Conservation (phyloP, 2,329 filamentous ascomycete species). For the Aspergillus novofumigatus region DNA sequence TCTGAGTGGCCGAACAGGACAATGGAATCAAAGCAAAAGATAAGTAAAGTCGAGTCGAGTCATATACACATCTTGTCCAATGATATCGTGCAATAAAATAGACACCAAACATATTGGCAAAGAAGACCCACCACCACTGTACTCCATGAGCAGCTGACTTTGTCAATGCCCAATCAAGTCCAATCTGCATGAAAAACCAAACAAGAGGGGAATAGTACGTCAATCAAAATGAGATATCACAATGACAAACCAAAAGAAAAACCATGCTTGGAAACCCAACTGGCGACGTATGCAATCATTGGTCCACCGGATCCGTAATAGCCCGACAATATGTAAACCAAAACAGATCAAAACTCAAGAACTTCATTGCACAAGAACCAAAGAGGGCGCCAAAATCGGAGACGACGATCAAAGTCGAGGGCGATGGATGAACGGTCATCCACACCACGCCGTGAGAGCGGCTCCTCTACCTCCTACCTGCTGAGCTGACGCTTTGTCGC, state of each 20-base stretch:
- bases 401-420: not conserved
- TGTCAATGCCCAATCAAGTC: not conserved
- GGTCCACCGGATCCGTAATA: conserved; percentile 11
- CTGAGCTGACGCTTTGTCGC: conserved; percentile 9
- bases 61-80: not conserved
- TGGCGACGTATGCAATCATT: conserved; percentile 6
- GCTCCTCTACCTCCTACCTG: conserved; percentile 10
- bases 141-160: not conserved
- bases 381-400: not conserved
- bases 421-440: conserved; percentile 8
- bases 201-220: conserved; percentile 11
- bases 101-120: not conserved
- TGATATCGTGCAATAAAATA: not conserved
- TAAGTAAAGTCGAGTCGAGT: not conserved
- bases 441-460: conserved; percentile 26
- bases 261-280: conserved; percentile 3
- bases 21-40: conserved; percentile 1
- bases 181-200: not conserved
- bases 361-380: conserved; percentile 11
- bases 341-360: conserved; percentile 5
- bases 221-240: conserved; percentile 12
- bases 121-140: not conserved
- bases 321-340: conserved; percentile 12
- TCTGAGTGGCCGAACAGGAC: not conserved
- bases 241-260: conserved; percentile 4